Percentiles rank a stretch among this genome's conserved stretches.
Evolutionary conservation across 176 grass and related monocot species (phyloP).

Genomic region (Tillandsia fasciculata): DNA sequence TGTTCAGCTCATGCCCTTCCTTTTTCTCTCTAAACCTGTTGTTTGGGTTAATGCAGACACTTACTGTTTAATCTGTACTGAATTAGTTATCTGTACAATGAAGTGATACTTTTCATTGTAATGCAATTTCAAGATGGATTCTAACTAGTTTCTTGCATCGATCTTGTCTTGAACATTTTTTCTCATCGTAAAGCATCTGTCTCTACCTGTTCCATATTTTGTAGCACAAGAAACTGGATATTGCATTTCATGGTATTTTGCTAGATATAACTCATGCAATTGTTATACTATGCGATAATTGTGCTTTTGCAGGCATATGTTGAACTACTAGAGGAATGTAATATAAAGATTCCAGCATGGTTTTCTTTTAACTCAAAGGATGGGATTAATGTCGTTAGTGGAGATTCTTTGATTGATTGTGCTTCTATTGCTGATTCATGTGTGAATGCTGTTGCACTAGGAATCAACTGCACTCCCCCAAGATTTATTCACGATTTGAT

Average conservation of each 20-base stretch:
- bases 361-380: constrained; percentile 44
- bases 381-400: constrained; percentile 40
- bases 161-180: background rate
- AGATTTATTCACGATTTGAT: constrained; percentile 37
- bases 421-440: constrained; percentile 41
- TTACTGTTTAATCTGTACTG: no score
- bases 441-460: constrained; percentile 37
- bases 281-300: background rate
- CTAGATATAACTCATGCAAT: background rate
- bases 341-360: constrained; percentile 35
- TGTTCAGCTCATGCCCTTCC: no score
- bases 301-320: constrained; percentile 29
- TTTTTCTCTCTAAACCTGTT: no score
- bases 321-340: constrained; percentile 35
- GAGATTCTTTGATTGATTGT: constrained; percentile 38
- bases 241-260: background rate
- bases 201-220: background rate
- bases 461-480: constrained; percentile 43
- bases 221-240: background rate
- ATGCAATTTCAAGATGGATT: no score
- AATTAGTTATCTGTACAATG: no score
- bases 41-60: no score
- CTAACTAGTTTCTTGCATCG: background rate
- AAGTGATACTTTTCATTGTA: no score
- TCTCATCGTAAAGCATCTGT: background rate